Percentiles rank a stretch among this genome's conserved stretches.
phyloP scores from a whole-genome alignment of 768 basidiomycete species.

The Amanita rimosa region DNA sequence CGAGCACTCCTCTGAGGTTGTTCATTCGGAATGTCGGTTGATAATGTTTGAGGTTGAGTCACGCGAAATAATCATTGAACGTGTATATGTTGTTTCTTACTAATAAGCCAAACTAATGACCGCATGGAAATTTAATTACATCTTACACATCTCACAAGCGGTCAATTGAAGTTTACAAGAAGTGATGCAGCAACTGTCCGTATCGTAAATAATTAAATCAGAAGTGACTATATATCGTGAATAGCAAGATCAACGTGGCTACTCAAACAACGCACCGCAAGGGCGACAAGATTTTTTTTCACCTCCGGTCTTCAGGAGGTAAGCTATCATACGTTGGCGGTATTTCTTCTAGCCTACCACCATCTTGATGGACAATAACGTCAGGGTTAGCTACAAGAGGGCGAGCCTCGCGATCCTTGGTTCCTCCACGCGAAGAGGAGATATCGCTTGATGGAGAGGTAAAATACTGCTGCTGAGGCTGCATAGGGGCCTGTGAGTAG shows the following conservation, averaged over 20 bases:
- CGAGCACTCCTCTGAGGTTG: constrained; percentile 36
- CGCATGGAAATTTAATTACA: no score
- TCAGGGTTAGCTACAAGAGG: constrained; percentile 2
- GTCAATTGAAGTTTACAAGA: not conserved
- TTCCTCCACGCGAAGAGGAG: constrained; percentile 2
- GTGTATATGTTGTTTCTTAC: no score
- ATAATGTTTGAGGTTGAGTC: not conserved
- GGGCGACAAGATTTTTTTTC: not conserved
- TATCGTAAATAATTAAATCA: not conserved
- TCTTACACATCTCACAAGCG: not conserved
- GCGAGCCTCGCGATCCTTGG: not conserved
- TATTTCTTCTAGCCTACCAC: constrained; percentile 4
- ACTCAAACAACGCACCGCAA: not conserved
- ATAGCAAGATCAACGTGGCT: not conserved
- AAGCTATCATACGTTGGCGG: constrained; percentile 1
- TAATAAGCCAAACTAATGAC: no score
- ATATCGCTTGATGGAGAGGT: not conserved
- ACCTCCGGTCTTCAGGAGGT: constrained; percentile 3
- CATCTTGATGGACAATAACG: constrained; percentile 6
- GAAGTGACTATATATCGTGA: not conserved
- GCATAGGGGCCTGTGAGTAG: constrained; percentile 1
- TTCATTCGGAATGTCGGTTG: constrained; percentile 5
- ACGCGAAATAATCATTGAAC: no score
- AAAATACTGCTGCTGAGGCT: constrained; percentile 3
- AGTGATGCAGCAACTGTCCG: not conserved